These are phyloP conservation scores for Leucoagaricus sp. DNA, from an alignment of 1,284 basidiomycete genomes.

Conservation along the genomic window DNA sequence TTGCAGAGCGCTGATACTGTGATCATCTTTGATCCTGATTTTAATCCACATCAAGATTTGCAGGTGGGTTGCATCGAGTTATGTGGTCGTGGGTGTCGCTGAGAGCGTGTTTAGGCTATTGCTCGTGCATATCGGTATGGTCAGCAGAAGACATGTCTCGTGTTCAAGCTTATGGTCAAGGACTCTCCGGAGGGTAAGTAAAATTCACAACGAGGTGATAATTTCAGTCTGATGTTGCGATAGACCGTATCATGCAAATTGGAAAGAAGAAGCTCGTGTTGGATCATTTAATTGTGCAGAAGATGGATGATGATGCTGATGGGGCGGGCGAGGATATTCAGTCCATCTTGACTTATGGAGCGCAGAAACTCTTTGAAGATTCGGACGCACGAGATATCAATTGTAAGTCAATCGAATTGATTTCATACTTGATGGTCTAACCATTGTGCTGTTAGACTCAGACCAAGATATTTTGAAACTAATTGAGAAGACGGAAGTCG, in stretches of 20 bases:
- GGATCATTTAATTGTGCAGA: conserved; percentile 92
- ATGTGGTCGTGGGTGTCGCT: background rate
- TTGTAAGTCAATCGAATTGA: conserved; percentile 48
- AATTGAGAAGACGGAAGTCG: conserved; percentile 80
- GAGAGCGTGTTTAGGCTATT: conserved; percentile 64
- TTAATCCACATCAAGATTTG: conserved; percentile 91
- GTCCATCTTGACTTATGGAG: conserved; percentile 83
- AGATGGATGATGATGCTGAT: conserved; percentile 84
- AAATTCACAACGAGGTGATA: background rate
- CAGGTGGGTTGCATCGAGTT: conserved; percentile 49
- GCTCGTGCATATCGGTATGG: conserved; percentile 86
- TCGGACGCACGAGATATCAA: conserved; percentile 58
- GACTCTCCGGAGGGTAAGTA: conserved; percentile 81
- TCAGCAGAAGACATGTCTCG: conserved; percentile 80
- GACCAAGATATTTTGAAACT: conserved; percentile 81
- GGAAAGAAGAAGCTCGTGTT: conserved; percentile 91
- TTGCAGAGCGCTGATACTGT: conserved; percentile 87
- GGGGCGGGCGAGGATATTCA: conserved; percentile 68
- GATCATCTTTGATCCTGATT: conserved; percentile 92
- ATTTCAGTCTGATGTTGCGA: conserved; percentile 14
- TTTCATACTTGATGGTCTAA: background rate
- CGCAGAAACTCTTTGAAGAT: conserved; percentile 73
- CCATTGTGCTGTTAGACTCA: conserved; percentile 51
- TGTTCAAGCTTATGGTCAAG: conserved; percentile 92
- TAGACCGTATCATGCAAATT: conserved; percentile 85